Evolutionary conservation across 2,329 filamentous ascomycete genomes (phyloP).

Genomic region (Pseudophaeomoniella oleicola): DNA sequence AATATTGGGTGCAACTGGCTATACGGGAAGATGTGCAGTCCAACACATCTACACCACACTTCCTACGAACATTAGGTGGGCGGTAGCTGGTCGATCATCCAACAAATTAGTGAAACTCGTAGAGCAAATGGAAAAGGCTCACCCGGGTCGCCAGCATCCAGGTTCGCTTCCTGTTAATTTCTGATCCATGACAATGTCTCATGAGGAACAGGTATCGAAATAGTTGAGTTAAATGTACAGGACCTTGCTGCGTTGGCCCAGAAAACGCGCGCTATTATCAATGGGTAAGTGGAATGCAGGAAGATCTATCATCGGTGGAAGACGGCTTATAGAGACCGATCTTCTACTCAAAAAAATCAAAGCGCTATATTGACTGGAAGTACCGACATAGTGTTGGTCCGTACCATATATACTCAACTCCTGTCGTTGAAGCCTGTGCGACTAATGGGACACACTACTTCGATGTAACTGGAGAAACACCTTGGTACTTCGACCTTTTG

Average conservation of each 20-base stretch:
- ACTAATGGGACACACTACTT: constrained; percentile 52
- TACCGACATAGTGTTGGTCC: constrained; percentile 41
- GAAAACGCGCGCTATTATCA: constrained; percentile 45
- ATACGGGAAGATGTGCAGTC: constrained; percentile 64
- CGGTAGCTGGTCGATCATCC: constrained; percentile 67
- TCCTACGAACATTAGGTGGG: constrained; percentile 73
- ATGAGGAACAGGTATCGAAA: constrained; percentile 29
- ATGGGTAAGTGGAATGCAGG: constrained; percentile 14
- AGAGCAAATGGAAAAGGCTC: constrained; percentile 49
- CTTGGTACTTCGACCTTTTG: constrained; percentile 50
- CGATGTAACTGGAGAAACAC: constrained; percentile 50
- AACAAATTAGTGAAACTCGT: constrained; percentile 58
- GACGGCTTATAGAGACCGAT: too few species aligned
- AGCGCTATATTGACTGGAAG: background rate
- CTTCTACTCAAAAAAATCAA: background rate
- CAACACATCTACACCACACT: constrained; percentile 59
- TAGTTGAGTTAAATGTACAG: constrained; percentile 30
- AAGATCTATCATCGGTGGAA: too few species aligned
- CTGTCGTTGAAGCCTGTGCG: constrained; percentile 50
- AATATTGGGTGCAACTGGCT: constrained; percentile 58
- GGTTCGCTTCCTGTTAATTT: constrained; percentile 37
- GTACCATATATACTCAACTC: constrained; percentile 49
- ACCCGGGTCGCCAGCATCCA: constrained; percentile 56
- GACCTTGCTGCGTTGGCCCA: constrained; percentile 37
- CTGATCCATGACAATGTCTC: too few species aligned